These are phyloP conservation scores for Chlamydomonas incerta DNA, from an alignment of 139 green algal genomes.

Conservation along the genomic window DNA sequence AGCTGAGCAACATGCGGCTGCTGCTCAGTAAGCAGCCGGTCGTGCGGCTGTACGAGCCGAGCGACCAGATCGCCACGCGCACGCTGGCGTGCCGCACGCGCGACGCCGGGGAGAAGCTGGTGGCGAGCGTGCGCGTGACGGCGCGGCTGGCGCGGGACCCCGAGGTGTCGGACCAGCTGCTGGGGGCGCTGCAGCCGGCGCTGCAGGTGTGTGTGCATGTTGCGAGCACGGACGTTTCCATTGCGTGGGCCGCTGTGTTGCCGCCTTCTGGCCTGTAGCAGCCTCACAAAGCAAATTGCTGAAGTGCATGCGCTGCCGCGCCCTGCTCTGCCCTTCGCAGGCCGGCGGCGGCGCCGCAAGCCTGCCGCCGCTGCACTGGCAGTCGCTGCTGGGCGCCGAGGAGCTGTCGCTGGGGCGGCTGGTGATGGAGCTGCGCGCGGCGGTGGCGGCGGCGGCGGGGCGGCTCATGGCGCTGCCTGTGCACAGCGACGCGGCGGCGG, in stretches of 20 bases:
- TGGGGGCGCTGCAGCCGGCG: conserved; percentile 34
- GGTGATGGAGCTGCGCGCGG: conserved; percentile 8
- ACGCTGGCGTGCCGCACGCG: conserved; percentile 11
- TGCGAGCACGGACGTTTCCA: no score
- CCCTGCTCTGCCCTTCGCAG: neutral
- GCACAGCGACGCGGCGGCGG: neutral
- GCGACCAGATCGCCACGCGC: neutral
- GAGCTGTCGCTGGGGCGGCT: conserved; percentile 9
- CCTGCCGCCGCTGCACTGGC: conserved; percentile 33
- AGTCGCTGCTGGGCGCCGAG: conserved; percentile 31
- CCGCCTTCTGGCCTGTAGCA: no score
- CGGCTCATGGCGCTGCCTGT: conserved; percentile 13
- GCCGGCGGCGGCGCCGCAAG: conserved; percentile 10
- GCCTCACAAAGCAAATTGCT: no score
- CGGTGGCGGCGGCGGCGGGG: neutral
- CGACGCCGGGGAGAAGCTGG: conserved; percentile 11
- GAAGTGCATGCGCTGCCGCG: no score
- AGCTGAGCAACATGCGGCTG: conserved; percentile 14
- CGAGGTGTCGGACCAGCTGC: conserved; percentile 40
- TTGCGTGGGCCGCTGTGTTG: no score
- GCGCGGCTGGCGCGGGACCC: conserved; percentile 20
- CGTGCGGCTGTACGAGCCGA: conserved; percentile 13
- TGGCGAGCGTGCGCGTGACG: neutral
- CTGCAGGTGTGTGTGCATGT: conserved; percentile 4
- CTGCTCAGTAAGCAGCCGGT: neutral